A percentile compares a stretch with the other conserved stretches of the same genome.
These are phyloP conservation scores for Ogataea thermomethanolica DNA, from an alignment of 805 yeast species.

Conservation along the genomic window DNA sequence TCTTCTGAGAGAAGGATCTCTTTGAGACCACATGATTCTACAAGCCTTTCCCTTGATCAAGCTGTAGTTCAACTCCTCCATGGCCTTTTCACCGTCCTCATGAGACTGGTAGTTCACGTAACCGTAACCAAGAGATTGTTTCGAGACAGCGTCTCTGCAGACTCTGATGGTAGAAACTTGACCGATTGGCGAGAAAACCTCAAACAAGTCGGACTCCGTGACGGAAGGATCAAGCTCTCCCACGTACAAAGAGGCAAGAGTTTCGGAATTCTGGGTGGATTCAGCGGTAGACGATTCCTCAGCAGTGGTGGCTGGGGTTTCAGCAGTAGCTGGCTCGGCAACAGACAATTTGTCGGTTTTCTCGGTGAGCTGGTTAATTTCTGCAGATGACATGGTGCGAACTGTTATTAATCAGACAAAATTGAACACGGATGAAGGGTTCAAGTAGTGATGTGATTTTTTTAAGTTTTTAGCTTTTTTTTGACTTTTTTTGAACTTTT, in stretches of 20 bases:
- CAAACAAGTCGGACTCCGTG: conserved; percentile 91
- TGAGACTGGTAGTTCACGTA: conserved; percentile 91
- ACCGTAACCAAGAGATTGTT: conserved; percentile 96
- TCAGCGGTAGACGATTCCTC: conserved; percentile 33
- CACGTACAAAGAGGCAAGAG: conserved; percentile 87
- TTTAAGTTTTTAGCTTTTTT: conserved; percentile 19
- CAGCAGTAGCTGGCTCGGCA: conserved; percentile 29
- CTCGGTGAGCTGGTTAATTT: conserved; percentile 33
- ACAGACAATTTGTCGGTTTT: conserved; percentile 35
- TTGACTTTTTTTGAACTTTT: conserved; percentile 19
- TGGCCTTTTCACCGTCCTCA: conserved; percentile 89
- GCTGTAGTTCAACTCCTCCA: conserved; percentile 93
- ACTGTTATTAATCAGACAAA: conserved; percentile 7
- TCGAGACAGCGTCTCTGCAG: conserved; percentile 96
- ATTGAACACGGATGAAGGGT: conserved; percentile 13
- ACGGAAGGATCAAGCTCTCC: conserved; percentile 94
- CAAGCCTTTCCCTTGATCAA: conserved; percentile 93
- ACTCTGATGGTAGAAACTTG: conserved; percentile 96
- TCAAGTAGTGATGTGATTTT: conserved; percentile 13
- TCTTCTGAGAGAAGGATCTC: conserved; percentile 94
- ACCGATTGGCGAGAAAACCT: conserved; percentile 91
- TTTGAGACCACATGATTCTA: conserved; percentile 99
- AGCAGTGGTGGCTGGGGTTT: conserved; percentile 32
- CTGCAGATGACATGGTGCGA: conserved; percentile 32
- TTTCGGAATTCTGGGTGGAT: conserved; percentile 45